Conservation (phyloP, 345 rosid species). For the Rhodomyrtus tomentosa region DNA sequence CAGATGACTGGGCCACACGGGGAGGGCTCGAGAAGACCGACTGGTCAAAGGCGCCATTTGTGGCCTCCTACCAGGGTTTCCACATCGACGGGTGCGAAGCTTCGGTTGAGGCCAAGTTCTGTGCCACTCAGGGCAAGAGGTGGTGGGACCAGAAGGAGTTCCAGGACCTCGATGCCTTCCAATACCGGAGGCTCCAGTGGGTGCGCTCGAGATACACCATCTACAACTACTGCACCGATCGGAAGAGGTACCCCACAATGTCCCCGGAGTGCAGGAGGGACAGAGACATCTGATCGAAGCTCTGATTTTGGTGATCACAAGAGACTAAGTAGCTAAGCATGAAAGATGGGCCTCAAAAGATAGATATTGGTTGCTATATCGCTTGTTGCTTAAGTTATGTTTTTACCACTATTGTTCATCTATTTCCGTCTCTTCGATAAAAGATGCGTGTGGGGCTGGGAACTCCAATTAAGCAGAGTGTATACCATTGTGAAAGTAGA, state of each 20-base stretch:
- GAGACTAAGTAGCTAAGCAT: background rate
- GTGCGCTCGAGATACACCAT: constrained; percentile 21
- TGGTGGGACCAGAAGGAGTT: constrained; percentile 42
- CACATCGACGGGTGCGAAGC: constrained; percentile 34
- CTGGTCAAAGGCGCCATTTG: constrained; percentile 78
- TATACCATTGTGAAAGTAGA: background rate
- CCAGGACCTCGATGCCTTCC: constrained; percentile 20
- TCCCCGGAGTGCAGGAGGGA: constrained; percentile 37
- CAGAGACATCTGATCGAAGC: constrained; percentile 21
- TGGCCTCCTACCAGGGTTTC: constrained; percentile 26
- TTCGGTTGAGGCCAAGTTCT: constrained; percentile 42
- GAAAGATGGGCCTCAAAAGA: background rate
- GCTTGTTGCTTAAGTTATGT: background rate
- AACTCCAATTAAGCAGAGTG: background rate
- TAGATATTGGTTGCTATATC: background rate
- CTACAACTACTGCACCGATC: constrained; percentile 25
- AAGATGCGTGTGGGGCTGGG: background rate
- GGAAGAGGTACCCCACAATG: constrained; percentile 12
- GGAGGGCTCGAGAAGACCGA: constrained; percentile 83
- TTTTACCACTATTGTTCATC: background rate
- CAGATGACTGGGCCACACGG: constrained; percentile 88
- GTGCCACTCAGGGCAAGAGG: constrained; percentile 43
- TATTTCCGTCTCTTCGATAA: background rate
- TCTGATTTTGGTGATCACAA: background rate
- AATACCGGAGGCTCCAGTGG: constrained; percentile 26